phyloP scores from a whole-genome alignment of 345 rosid species.

The Salix purpurea region DNA sequence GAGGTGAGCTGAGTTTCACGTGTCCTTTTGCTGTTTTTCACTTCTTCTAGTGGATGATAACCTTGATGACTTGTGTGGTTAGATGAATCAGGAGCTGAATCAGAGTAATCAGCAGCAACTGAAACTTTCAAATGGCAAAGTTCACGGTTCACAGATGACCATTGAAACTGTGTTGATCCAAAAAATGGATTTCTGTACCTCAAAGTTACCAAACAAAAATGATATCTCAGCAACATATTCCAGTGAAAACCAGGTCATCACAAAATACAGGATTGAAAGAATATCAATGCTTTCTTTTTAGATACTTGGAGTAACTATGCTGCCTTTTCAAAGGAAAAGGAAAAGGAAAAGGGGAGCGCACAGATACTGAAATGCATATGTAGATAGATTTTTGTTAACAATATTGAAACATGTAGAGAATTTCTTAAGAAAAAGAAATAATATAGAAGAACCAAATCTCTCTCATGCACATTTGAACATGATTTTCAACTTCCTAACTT shows the following conservation, averaged over 20 bases:
- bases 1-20: conserved; percentile 65
- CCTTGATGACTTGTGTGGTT: conserved; percentile 46
- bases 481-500: no score
- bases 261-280: neutral
- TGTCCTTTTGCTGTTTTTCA: conserved; percentile 50
- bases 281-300: neutral
- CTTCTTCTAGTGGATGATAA: conserved; percentile 91
- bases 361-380: neutral
- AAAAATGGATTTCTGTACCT: conserved; percentile 47
- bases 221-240: neutral
- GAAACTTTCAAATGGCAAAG: conserved; percentile 65
- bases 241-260: neutral
- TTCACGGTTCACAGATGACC: conserved; percentile 51
- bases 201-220: conserved; percentile 28
- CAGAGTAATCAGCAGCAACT: conserved; percentile 97
- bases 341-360: no score
- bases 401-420: no score
- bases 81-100: conserved; percentile 87
- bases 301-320: no score
- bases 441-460: no score
- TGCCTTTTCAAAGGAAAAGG: neutral
- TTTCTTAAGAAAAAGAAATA: no score
- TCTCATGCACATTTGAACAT: no score
- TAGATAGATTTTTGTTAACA: no score
- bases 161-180: conserved; percentile 52